Conservation (phyloP, 306 rosid genomes). For the Quercus bicolor region DNA sequence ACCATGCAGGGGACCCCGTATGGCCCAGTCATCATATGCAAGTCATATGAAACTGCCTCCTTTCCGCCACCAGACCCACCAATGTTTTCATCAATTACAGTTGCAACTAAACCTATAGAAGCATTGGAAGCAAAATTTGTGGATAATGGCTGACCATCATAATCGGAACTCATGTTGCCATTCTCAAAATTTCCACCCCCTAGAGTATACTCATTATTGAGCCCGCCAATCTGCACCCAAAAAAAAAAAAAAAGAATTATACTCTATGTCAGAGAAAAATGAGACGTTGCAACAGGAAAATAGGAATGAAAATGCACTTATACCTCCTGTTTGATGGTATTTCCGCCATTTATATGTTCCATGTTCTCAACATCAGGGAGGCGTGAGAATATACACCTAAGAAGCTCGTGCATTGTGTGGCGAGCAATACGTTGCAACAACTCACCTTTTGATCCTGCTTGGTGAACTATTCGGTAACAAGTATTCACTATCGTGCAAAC, state of each 20-base stretch:
- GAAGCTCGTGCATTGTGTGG: conserved; percentile 88
- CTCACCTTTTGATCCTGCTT: conserved; percentile 90
- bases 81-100: conserved; percentile 55
- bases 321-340: conserved; percentile 60
- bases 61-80: conserved; percentile 46
- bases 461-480: conserved; percentile 94
- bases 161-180: conserved; percentile 67
- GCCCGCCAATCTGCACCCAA: conserved; percentile 54
- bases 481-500: conserved; percentile 97
- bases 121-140: conserved; percentile 42
- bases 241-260: conserved; percentile 17
- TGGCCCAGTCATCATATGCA: conserved; percentile 85
- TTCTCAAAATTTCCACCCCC: conserved; percentile 74
- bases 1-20: conserved; percentile 99
- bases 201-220: conserved; percentile 58
- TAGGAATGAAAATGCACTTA: conserved; percentile 8
- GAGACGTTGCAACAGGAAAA: not conserved
- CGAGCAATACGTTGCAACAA: conserved; percentile 89
- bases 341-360: conserved; percentile 61
- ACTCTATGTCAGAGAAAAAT: conserved; percentile 10
- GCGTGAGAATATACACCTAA: conserved; percentile 87
- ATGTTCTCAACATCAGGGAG: conserved; percentile 81
- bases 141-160: conserved; percentile 56
- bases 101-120: conserved; percentile 44
- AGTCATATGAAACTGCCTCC: conserved; percentile 62